Base-by-base conservation (phyloP, 2,329 filamentous ascomycete species). In the Bipolaris oryzae region DNA sequence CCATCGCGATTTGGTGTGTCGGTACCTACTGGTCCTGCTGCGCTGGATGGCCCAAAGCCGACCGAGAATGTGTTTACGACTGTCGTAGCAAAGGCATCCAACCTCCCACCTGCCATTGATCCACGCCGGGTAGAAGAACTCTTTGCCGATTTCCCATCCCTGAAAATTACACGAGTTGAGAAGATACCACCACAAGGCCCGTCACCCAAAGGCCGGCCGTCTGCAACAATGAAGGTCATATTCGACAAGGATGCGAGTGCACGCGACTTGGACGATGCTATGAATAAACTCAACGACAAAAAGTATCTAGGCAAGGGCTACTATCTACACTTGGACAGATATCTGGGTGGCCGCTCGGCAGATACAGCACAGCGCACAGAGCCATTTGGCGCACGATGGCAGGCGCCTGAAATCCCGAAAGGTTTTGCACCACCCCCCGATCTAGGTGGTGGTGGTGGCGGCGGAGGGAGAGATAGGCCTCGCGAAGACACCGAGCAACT, bases 311-410 rank as follows among this genome's bases (percentile, higher is more conserved):
- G 72, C 1, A 62, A 54, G 35, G 73, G 73, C 33, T 73, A 74
- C 43, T 75, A 74, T 51, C 53, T 75, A 35, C 72, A 74, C 52
- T 35, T 75, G 16, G 73, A 75, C 50, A 64, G 72, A 41, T 74
- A 72, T 47, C 57, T 72, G 1, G 70, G 71, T 23, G 63, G 62
- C 7, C 62, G 63, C 20, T 60, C 62, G 25, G 62, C 62, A 11
- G 64, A 64, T 16, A 71, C 68, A 25, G 62, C 64, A 41, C 62
- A 69, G 31, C 58, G 61, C 18, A 64, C 63, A 39, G 63, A 68
- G 50, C 66, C 72, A 5, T 75, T 74, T 53, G 72, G 72, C 13
- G 72, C 72, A 47, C 63, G 64, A 18, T 67, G 66, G 68, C 65
- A 69, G 49, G 64, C 63, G 23, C 60, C 68, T 25, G 72, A 74